Conservation (phyloP, 2,329 filamentous ascomycete genomes). For the Monosporascus sp. region DNA sequence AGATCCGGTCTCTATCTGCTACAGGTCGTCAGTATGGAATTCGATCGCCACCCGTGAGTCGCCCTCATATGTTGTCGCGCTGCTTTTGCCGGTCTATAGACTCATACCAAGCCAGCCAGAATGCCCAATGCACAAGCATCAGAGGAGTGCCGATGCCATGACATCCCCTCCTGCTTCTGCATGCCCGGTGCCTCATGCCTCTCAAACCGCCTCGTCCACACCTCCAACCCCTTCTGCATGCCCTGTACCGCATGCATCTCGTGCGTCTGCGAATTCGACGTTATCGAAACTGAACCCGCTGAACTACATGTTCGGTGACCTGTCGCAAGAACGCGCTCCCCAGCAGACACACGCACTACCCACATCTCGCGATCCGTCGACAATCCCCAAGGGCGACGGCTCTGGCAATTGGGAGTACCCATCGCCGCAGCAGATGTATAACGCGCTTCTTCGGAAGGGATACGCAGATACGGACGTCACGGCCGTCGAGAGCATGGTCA, state of each 20-base stretch:
- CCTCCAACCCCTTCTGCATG: slow-evolving; percentile 32
- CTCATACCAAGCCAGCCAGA: slow-evolving; percentile 32
- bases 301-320: slow-evolving; percentile 90
- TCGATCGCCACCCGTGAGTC: slow-evolving; percentile 35
- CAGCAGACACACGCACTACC: slow-evolving; percentile 71
- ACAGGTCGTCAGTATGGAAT: slow-evolving; percentile 13
- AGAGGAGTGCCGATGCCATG: slow-evolving; percentile 43
- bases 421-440: slow-evolving; percentile 99
- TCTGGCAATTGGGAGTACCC: slow-evolving; percentile 94
- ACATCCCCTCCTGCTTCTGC: slow-evolving; percentile 21
- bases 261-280: slow-evolving; percentile 32
- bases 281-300: slow-evolving; percentile 60
- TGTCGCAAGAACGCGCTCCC: slow-evolving; percentile 73
- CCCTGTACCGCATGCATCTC: slow-evolving; percentile 38
- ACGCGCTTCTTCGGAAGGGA: slow-evolving; percentile 91
- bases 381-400: slow-evolving; percentile 81
- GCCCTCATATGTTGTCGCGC: neutral
- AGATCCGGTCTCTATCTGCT: slow-evolving; percentile 7
- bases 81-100: slow-evolving; percentile 10
- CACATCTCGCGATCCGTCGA: slow-evolving; percentile 74
- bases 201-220: slow-evolving; percentile 7
- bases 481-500: slow-evolving; percentile 93
- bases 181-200: slow-evolving; percentile 26
- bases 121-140: slow-evolving; percentile 52
- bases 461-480: slow-evolving; percentile 92